Evolutionary conservation across 129 eudicot species (phyloP), one percentile per base, ranked within the genome.

Genomic region (Lonicera japonica): DNA sequence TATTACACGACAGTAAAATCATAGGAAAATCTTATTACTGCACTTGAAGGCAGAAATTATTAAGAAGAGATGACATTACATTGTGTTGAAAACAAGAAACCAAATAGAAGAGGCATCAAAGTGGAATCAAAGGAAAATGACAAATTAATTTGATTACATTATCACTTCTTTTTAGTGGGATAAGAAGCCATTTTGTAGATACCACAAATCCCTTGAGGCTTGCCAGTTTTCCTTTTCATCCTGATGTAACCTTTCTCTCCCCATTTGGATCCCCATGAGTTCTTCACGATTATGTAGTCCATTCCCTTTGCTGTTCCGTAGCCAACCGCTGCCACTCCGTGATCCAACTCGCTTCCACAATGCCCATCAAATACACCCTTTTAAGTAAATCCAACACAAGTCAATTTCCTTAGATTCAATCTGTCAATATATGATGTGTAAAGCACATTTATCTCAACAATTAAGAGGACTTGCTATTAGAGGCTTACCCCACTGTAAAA

Each of bases 401-500:
- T 45, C 16, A 45, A 16, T 50, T 50, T 50, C 19, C 4, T 1
- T n/a, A 25, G 6, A 11, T 16, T 16, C 29, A 16, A 65, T 4
- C 24, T 17, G 18, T 50, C 47, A 7, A 48, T 0, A 22, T 64
- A 64, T 22, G 50, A 8, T 19, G 51, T 57, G 38, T 0, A 25
- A 21, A 5, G 12, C n/a, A 15, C 25, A 29, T 29, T n/a, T 29
- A 29, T 29, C 36, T 29, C 36, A 29, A 29, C 36, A 29, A 1
- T 29, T 29, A 29, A 6, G 36, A 29, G 36, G 36, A 29, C 36
- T 29, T 29, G 36, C 2, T 29, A 29, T 29, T 29, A 29, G 36
- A 69, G 54, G 52, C 90, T 60, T 83, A 91, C 96, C 85, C 96
- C 97, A 23, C 84, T 82, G 68, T 91, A 91, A 74, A 91, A 91